Evolutionary conservation across 768 basidiomycete species (phyloP).

Genomic region (Boletus vinaceobasis): DNA sequence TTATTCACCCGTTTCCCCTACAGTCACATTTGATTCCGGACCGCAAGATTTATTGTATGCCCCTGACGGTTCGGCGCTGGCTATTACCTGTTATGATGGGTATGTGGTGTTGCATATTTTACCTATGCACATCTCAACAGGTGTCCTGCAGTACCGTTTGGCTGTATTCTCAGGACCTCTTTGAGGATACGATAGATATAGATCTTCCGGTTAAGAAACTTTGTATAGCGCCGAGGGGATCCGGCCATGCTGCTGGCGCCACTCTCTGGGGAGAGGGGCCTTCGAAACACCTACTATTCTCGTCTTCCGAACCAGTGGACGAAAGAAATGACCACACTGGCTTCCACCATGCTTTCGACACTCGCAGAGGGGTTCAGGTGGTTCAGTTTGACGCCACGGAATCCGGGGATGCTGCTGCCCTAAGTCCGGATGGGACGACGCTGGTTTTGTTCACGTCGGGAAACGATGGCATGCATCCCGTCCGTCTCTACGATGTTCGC

Average conservation of each 20-base stretch:
- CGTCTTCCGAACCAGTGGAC: conserved; percentile 49
- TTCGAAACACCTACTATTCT: conserved; percentile 44
- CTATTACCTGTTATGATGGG: conserved; percentile 32
- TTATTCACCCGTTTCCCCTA: conserved; percentile 3
- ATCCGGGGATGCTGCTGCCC: conserved; percentile 50
- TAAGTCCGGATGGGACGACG: conserved; percentile 42
- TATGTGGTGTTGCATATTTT: conserved; percentile 10
- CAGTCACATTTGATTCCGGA: conserved; percentile 25
- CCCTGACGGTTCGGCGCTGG: conserved; percentile 38
- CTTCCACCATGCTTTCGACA: conserved; percentile 52
- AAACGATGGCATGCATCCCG: conserved; percentile 26
- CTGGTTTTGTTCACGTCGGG: conserved; percentile 34
- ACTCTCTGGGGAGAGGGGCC: conserved; percentile 50
- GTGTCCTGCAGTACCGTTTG: conserved; percentile 19
- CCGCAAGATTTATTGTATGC: conserved; percentile 47
- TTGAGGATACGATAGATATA: conserved; percentile 12
- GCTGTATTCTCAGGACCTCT: conserved; percentile 23
- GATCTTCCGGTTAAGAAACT: conserved; percentile 17
- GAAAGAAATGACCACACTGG: conserved; percentile 29
- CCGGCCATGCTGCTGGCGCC: conserved; percentile 38
- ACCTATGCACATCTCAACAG: not conserved
- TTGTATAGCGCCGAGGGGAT: conserved; percentile 11
- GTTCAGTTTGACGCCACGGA: conserved; percentile 44
- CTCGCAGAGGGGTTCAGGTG: conserved; percentile 16
- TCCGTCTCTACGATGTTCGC: conserved; percentile 54